phyloP scores from a whole-genome alignment of 169 alveolate species.

The Eimeria sp. region DNA sequence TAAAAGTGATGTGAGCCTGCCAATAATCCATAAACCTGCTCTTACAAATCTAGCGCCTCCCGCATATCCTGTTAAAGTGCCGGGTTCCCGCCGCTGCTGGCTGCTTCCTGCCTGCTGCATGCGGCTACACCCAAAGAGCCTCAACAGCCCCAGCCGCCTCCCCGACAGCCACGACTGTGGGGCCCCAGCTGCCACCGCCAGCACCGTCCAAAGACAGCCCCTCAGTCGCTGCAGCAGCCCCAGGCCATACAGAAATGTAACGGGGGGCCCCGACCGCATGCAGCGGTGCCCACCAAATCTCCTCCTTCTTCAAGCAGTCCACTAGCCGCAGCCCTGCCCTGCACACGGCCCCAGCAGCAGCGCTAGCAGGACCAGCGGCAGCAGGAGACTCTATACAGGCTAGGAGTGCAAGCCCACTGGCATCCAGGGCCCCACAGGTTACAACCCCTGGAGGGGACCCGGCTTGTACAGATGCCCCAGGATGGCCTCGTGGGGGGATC shows the following conservation, averaged over 20 bases:
- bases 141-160: slow-evolving; percentile 48
- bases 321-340: slow-evolving; percentile 27
- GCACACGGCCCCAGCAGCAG: neutral
- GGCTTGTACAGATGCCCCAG: slow-evolving; percentile 29
- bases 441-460: neutral
- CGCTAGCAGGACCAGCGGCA: neutral
- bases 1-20: too few species aligned
- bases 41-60: too few species aligned
- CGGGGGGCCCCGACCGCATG: slow-evolving; percentile 47
- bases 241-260: slow-evolving; percentile 49
- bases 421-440: slow-evolving; percentile 42
- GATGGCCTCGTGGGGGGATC: neutral
- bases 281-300: slow-evolving; percentile 16
- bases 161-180: slow-evolving; percentile 39
- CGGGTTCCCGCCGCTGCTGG: neutral
- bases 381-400: slow-evolving; percentile 12
- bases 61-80: too few species aligned
- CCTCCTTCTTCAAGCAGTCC: slow-evolving; percentile 20
- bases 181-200: slow-evolving; percentile 24
- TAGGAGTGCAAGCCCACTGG: slow-evolving; percentile 33
- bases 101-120: neutral
- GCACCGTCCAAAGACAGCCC: neutral
- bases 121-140: slow-evolving; percentile 38
- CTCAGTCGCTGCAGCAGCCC: slow-evolving; percentile 1
- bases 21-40: too few species aligned